A percentile compares a stretch with the other conserved stretches of the same genome.
These are phyloP conservation scores for Pichia sporocuriosa DNA, from an alignment of 805 yeast species.

Conservation along the genomic window DNA sequence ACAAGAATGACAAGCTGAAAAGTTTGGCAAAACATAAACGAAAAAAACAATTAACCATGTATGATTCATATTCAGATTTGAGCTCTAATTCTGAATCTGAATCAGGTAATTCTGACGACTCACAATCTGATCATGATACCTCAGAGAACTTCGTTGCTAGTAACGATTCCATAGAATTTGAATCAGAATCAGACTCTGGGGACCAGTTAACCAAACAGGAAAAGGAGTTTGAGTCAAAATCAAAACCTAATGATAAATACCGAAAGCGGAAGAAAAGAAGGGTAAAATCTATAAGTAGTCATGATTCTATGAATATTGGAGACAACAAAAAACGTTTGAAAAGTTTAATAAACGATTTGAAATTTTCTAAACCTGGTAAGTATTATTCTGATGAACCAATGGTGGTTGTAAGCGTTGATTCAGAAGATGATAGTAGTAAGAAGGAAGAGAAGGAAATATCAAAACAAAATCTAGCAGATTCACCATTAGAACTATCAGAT, in stretches of 20 bases:
- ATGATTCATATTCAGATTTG: neutral
- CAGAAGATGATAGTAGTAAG: neutral
- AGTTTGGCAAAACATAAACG: neutral
- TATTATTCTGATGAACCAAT: neutral
- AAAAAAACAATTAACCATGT: neutral
- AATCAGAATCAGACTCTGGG: neutral
- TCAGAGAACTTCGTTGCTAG: neutral
- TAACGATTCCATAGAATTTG: constrained; percentile 5
- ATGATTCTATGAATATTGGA: too few relatives aligned
- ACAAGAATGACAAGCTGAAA: neutral
- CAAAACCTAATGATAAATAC: too few relatives aligned
- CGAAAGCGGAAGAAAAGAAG: neutral
- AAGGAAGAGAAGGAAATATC: neutral
- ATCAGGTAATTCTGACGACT: neutral
- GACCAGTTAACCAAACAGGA: neutral
- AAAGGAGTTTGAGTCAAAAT: too few relatives aligned
- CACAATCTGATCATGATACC: neutral
- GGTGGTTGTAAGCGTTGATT: constrained; percentile 3
- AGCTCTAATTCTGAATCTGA: neutral
- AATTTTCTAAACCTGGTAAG: neutral
- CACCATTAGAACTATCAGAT: neutral
- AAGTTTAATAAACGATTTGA: neutral
- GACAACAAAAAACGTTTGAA: neutral
- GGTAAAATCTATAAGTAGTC: too few relatives aligned
- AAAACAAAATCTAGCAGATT: neutral